Base-by-base conservation (phyloP, 1,284 basidiomycete genomes). In the Pseudozyma pruni region DNA sequence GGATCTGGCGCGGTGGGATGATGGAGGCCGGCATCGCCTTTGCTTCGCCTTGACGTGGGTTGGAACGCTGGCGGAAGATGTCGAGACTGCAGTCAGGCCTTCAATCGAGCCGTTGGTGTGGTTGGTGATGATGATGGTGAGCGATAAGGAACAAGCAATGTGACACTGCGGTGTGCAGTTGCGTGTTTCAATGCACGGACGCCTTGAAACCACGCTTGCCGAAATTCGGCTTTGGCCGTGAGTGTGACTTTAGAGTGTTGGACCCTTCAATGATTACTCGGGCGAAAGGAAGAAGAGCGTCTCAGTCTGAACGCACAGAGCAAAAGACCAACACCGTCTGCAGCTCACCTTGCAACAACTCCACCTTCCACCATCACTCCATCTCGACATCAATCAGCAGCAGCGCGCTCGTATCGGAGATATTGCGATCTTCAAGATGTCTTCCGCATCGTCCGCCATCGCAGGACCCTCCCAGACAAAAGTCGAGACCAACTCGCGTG, bases 401-500 rank as follows among this genome's bases (percentile, higher is more conserved):
- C 48, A 41, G 16, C 44, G 13, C 35, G 13, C 10, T 11, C 8
- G n/a, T 9, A 8, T 9, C 23, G 16, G 25, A n/a, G n/a, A 32
- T n/a, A 35, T 11, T 27, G n/a, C 40, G 23, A 45, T 19, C 37
- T 17, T 49, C 46, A 48, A 39, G 19, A 66, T 66, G 52, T 54
- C 66, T 17, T 33, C 53, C 16, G 41, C 64, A 22, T 45, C 67
- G 19, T 38, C 61, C 1, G 51, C 57, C 38, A 56, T 60, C 19
- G 61, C 61, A 9, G 53, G 60, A 6, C 56, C 60, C 3, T 67
- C 68, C n/a, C 55, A 67, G 39, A 19, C 52, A 20, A 49, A 51
- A 22, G 53, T 76, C 32, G 61, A 75, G 57, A 62, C 58, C 61
- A 97, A 95, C 77, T 89, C 93, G 1, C 86, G 94, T 50, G 94